Conservation (phyloP, 768 basidiomycete genomes). For the Naematelia encephala region DNA sequence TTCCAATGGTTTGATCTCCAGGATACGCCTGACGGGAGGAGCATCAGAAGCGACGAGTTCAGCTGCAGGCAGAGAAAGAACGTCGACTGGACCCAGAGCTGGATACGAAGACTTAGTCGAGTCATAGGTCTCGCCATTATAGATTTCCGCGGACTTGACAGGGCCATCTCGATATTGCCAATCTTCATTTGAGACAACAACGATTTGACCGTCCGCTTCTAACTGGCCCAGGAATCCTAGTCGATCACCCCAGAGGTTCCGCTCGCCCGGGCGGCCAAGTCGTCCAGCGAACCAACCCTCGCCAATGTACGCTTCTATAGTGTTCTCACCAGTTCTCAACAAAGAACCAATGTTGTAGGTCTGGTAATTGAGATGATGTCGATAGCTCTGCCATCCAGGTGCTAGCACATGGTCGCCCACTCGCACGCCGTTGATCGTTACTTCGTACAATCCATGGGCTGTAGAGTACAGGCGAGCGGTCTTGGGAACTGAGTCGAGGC, state of each 20-base stretch:
- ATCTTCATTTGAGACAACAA: slow-evolving; percentile 11
- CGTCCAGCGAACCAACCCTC: slow-evolving; percentile 36
- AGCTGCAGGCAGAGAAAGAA: slow-evolving; percentile 19
- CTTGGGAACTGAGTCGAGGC: no score
- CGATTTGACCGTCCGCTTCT: slow-evolving; percentile 21
- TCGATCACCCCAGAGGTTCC: slow-evolving; percentile 29
- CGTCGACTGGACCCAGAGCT: slow-evolving; percentile 1
- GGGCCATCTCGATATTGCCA: slow-evolving; percentile 20
- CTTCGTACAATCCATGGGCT: slow-evolving; percentile 40
- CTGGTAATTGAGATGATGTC: slow-evolving; percentile 39
- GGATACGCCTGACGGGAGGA: slow-evolving; percentile 32
- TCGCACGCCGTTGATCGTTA: slow-evolving; percentile 34
- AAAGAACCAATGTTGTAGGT: slow-evolving; percentile 30
- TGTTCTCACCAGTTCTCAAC: slow-evolving; percentile 28
- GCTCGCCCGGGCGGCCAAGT: slow-evolving; percentile 16
- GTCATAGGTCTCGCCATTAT: slow-evolving; percentile 39
- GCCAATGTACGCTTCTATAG: slow-evolving; percentile 23
- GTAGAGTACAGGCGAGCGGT: slow-evolving; percentile 40
- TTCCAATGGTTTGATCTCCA: slow-evolving; percentile 21
- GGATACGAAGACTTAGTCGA: no score
- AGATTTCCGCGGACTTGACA: slow-evolving; percentile 27
- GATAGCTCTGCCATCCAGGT: slow-evolving; percentile 45
- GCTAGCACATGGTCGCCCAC: slow-evolving; percentile 39
- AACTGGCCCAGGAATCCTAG: slow-evolving; percentile 34
- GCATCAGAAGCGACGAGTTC: slow-evolving; percentile 28